These are phyloP conservation scores for Tuber umbilicatum DNA, from an alignment of 495 filamentous ascomycete genomes.

Conservation along the genomic window DNA sequence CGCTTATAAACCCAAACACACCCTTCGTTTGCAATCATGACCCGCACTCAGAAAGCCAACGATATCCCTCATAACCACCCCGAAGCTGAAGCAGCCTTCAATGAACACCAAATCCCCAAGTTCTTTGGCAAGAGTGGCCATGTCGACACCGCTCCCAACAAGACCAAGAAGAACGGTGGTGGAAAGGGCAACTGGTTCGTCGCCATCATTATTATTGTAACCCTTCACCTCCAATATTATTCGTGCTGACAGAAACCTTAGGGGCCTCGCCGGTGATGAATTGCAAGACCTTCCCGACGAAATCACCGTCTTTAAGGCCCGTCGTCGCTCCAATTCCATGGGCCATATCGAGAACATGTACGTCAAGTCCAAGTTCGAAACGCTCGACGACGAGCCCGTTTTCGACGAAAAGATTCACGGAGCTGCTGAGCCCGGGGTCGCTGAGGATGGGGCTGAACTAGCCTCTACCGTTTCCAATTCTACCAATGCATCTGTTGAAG, in stretches of 20 bases:
- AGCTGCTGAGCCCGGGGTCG: constrained; percentile 47
- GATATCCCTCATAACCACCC: constrained; percentile 75
- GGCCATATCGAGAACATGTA: constrained; percentile 55
- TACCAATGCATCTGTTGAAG: constrained; percentile 30
- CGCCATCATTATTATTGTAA: background rate
- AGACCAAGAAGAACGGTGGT: constrained; percentile 92
- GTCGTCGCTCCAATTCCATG: constrained; percentile 88
- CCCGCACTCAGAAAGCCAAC: constrained; percentile 85
- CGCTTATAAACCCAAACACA: constrained; percentile 18
- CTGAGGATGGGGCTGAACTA: constrained; percentile 48
- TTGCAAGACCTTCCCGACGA: constrained; percentile 58
- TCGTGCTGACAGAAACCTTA: constrained; percentile 21
- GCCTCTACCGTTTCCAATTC: constrained; percentile 35
- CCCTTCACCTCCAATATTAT: background rate
- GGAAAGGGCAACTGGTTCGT: constrained; percentile 87
- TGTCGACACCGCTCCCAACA: constrained; percentile 73
- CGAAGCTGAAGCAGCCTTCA: constrained; percentile 54
- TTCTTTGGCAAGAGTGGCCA: constrained; percentile 88
- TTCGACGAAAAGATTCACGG: constrained; percentile 80
- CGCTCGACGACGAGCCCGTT: constrained; percentile 73
- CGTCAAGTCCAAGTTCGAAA: constrained; percentile 83
- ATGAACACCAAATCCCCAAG: constrained; percentile 70
- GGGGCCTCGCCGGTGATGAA: constrained; percentile 80
- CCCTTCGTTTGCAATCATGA: constrained; percentile 55
- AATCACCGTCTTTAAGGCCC: constrained; percentile 75